Base-by-base conservation (phyloP, 2,329 filamentous ascomycete genomes). In the Piedraia hortae region DNA sequence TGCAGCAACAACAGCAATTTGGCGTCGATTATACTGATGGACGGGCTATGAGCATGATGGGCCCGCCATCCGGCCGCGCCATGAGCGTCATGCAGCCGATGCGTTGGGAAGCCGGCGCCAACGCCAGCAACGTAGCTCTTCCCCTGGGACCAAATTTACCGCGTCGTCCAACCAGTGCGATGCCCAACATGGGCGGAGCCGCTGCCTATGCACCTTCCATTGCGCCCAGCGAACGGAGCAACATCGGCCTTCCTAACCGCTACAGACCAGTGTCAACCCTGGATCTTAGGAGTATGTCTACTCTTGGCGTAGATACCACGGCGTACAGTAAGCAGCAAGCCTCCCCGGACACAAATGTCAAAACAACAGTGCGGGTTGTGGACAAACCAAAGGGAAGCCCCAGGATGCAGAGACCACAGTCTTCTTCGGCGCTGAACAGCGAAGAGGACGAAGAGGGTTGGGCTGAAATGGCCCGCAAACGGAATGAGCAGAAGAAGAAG, bases 151-250 rank as follows among this genome's bases (percentile, higher is more conserved):
- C n/a, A 16, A 25, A 24, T 65, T 54, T 11, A 7, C 22, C 36
- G 54, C 58, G 11, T 46, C 54, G 39, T 18, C 34, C 41, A 6
- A 36, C 31, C 21, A 43, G 5, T 59, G 34, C 33, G 5, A 37
- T 42, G 35, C 35, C 33, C 21, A 27, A 45, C 39, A 20, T 48
- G 35, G 36, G 36, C 17, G 35, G 35, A 20, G 34, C 50, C 20
- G 45, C 46, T 22, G 65, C 62, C 5, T 93, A 93, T 45, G 61
- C 78, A 1, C 66, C 78, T 1, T 93, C 82, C 1, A 89, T 97
- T 33, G 82, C 85, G 2, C 85, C 85, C 1, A 90, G 77, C 4
- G 85, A 93, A 49, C 70, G 85, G 28, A 93, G 80, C 54, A 93
- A 88, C 42, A 54, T 91, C 28, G 85, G 85, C 9, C 58, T 89